A percentile compares a stretch with the other conserved stretches of the same genome.
phyloP scores from a whole-genome alignment of 306 rosid genomes.

The Ammopiptanthus mongolicus region DNA sequence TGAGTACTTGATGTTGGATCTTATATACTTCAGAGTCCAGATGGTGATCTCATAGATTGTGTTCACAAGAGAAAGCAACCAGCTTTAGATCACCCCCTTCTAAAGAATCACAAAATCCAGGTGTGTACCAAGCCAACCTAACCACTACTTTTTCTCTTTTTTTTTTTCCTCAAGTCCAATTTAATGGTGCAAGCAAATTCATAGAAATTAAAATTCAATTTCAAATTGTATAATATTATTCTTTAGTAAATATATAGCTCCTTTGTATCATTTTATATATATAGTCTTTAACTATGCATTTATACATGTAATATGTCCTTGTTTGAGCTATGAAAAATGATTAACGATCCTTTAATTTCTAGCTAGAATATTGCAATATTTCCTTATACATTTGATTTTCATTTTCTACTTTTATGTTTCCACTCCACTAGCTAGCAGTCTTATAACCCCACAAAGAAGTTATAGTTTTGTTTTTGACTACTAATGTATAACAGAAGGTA shows the following conservation, averaged over 20 bases:
- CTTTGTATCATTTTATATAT: no score
- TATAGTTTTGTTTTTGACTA: neutral
- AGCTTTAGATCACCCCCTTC: constrained; percentile 58
- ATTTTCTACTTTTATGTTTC: no score
- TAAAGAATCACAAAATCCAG: constrained; percentile 64
- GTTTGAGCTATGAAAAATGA: neutral
- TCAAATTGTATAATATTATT: no score
- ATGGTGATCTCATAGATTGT: constrained; percentile 57
- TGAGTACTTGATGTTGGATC: neutral
- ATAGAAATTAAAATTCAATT: no score
- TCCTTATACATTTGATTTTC: neutral
- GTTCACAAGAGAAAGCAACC: constrained; percentile 56
- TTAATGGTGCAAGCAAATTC: no score
- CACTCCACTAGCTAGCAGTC: no score
- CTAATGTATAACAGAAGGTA: constrained; percentile 39
- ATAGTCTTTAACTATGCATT: neutral
- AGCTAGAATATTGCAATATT: no score
- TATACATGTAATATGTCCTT: neutral
- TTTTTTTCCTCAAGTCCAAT: no score
- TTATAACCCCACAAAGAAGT: neutral
- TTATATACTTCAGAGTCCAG: constrained; percentile 60
- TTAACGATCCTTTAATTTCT: neutral
- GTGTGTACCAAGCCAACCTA: constrained; percentile 1
- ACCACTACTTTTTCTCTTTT: neutral
- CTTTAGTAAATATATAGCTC: no score